Percentiles rank a stretch among this genome's conserved stretches.
Conservation (phyloP, 2,329 filamentous ascomycete genomes). For the Fusarium annulatum region DNA sequence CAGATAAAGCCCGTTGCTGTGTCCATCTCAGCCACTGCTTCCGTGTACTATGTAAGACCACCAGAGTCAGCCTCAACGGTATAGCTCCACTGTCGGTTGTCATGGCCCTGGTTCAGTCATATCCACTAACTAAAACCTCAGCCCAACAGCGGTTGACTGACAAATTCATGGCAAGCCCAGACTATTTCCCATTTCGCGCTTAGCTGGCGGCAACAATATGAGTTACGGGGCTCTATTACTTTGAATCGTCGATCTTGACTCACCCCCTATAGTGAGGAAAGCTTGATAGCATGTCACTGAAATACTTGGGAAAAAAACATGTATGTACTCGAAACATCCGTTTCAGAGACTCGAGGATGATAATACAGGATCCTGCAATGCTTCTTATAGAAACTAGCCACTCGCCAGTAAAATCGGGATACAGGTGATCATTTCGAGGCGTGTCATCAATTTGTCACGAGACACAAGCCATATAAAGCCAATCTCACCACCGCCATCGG, state of each 20-base stretch:
- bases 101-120: constrained; percentile 17
- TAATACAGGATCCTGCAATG: background rate
- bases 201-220: constrained; percentile 35
- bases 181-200: constrained; percentile 26
- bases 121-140: constrained; percentile 34
- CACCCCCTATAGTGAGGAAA: background rate
- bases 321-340: constrained; percentile 1
- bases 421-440: background rate
- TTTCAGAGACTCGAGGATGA: background rate
- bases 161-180: constrained; percentile 24
- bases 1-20: constrained; percentile 2
- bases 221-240: constrained; percentile 27
- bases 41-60: background rate
- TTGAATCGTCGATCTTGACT: constrained; percentile 23
- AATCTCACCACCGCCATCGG: constrained; percentile 15
- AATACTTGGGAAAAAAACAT: background rate
- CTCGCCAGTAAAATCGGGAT: background rate
- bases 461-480: background rate
- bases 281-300: background rate
- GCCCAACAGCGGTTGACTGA: constrained; percentile 25
- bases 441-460: background rate
- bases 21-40: constrained; percentile 4
- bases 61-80: constrained; percentile 17
- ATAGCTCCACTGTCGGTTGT: constrained; percentile 11
- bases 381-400: background rate